Conservation (phyloP, 2,329 filamentous ascomycete genomes). For the Fusarium sp. region DNA sequence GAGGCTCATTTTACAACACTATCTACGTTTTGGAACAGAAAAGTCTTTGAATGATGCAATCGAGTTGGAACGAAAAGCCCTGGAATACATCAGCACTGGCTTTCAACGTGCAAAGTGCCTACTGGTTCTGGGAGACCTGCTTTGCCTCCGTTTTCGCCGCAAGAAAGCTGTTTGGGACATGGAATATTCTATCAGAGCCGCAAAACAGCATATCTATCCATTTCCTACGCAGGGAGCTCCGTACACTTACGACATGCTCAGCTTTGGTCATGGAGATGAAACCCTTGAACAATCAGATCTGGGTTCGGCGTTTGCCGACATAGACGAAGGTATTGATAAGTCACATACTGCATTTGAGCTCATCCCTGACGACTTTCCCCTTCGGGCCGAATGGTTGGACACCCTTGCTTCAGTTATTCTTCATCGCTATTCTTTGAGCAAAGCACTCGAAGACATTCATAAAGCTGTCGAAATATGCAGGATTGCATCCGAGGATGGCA, state of each 20-base stretch:
- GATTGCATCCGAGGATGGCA: rapidly evolving
- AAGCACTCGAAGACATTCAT: background rate
- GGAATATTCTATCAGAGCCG: background rate
- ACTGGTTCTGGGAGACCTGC: background rate
- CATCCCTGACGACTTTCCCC: background rate
- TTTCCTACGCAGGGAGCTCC: rapidly evolving
- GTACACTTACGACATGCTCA: background rate
- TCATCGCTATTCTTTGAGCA: background rate
- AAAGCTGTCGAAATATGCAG: background rate
- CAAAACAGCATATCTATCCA: background rate
- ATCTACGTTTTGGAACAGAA: background rate
- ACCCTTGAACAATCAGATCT: rapidly evolving
- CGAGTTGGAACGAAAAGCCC: background rate
- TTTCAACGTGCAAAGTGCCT: background rate
- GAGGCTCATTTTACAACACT: background rate
- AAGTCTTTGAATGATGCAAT: background rate
- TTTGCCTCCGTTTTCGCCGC: rapidly evolving
- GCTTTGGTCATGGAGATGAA: rapidly evolving
- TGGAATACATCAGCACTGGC: background rate
- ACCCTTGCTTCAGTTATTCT: background rate
- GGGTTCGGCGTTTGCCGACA: rapidly evolving
- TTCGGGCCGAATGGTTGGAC: background rate
- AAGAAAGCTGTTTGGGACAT: background rate
- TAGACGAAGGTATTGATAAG: background rate
- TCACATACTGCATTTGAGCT: background rate